These are phyloP conservation scores for Scheffersomyces segobiensis DNA, from an alignment of 1,139 yeast species.

Conservation along the genomic window DNA sequence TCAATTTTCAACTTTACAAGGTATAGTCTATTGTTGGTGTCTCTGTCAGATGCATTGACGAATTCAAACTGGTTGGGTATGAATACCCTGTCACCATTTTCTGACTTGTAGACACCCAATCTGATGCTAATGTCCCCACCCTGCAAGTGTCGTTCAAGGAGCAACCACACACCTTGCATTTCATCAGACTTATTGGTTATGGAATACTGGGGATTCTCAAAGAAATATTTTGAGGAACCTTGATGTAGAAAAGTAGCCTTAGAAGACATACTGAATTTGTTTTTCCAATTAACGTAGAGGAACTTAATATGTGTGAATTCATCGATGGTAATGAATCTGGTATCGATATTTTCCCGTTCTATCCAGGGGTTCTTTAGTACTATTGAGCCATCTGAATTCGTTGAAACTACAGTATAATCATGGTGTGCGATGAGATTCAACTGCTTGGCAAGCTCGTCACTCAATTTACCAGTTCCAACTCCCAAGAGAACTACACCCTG, in stretches of 20 bases:
- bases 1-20: conserved; percentile 25
- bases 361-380: conserved; percentile 60
- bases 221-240: conserved; percentile 14
- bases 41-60: conserved; percentile 12
- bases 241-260: conserved; percentile 37
- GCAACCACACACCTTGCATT: conserved; percentile 45
- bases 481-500: conserved; percentile 52
- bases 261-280: conserved; percentile 30
- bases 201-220: conserved; percentile 50
- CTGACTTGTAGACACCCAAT: conserved; percentile 32
- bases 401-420: conserved; percentile 57
- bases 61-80: conserved; percentile 29
- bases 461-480: conserved; percentile 63
- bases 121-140: conserved; percentile 16
- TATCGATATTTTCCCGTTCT: conserved; percentile 11
- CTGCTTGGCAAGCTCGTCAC: conserved; percentile 34
- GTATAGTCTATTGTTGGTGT: conserved; percentile 32
- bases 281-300: conserved; percentile 71
- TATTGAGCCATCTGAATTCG: conserved; percentile 20
- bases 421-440: conserved; percentile 57
- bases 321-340: conserved; percentile 19
- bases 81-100: conserved; percentile 33
- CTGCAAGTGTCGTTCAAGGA: conserved; percentile 44
- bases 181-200: conserved; percentile 34
- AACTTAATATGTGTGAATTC: conserved; percentile 53